Evolutionary conservation across 169 alveolate species (phyloP), one percentile per base, ranked within the genome.

Genomic region (Plasmodium adleri): DNA sequence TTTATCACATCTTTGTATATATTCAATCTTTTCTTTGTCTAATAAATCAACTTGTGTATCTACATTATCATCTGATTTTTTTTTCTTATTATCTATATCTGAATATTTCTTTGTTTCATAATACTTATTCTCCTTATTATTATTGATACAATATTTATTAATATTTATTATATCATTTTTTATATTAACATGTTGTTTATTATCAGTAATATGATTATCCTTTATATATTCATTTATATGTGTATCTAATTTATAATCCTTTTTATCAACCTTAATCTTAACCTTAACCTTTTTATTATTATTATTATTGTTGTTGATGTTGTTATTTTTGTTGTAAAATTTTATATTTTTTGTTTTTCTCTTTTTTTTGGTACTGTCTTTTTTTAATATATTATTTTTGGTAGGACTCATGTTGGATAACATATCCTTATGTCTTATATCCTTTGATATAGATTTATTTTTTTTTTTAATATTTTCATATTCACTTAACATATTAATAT

Each of bases 1-100:
- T 60, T 78, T 88, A n/a, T 75, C 75, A 49, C 76, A 86, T n/a
- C 15, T 26, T 12, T 72, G 62, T 52, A 86, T 32, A 49, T 72
- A 72, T 28, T 72, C 63, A 26, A 86, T n/a, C n/a, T 62, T 86
- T 12, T 86, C 67, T 70, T 86, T 87, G 12, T 52, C 59, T 5
- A 52, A 70, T 9, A 58, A 8, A 6, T 68, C 58, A 10, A 15
- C 2, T 15, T 67, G 15, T 59, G 68, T 28, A 26, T 24, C 13
- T 0, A 22, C 50, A 26, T 72, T 47, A 8, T 22, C 26, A 43
- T 64, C 22, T 10, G 52, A 2, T 17, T 75, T 54, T 75, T 15
- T 45, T n/a, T 15, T 74, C 26, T 66, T 74, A 50, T 49, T 49
- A 39, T 28, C n/a, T 15, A 39, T 39, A 39, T 39, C 47, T 39